Base-by-base conservation (phyloP, 495 filamentous ascomycete genomes). In the Aspergillus cristatus region DNA sequence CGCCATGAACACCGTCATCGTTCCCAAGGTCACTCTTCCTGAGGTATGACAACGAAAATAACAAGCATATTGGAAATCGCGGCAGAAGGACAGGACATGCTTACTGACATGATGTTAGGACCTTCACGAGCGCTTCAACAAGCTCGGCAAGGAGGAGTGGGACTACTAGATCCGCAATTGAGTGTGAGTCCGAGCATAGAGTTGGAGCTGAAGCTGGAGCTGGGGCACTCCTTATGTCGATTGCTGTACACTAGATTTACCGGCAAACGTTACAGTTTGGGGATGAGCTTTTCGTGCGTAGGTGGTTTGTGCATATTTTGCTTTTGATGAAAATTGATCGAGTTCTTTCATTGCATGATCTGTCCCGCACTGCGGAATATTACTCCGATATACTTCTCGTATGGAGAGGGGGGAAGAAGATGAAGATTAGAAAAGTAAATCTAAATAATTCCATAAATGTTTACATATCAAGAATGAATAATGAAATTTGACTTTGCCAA, bases 71-170 rank as follows among this genome's bases (percentile, higher is more conserved):
- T n/a, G n/a, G n/a, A n/a, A n/a, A n/a, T n/a, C n/a, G n/a, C n/a
- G n/a, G n/a, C n/a, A n/a, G n/a, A n/a, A n/a, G n/a, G n/a, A n/a
- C n/a, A n/a, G n/a, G n/a, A n/a, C n/a, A n/a, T n/a, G n/a, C n/a
- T n/a, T n/a, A n/a, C n/a, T n/a, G n/a, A n/a, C n/a, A n/a, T n/a
- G n/a, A n/a, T n/a, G n/a, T 16, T 42, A 95, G 91, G 67, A 76
- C 34, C 75, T 93, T 39, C 91, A 98, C 67, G 91, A 97, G 49
- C 79, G 79, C 60, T 97, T 78, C 75, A 98, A 98, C 78, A 98
- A 98, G 76, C 95, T 81, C 74, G 91, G 90, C 63, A 97, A 96
- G 77, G 91, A 96, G 54, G 65, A 70, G 54, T 70, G 60, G 51
- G 65, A 70, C 51, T 68, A 63, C 51, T 70, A 59, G 47, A 53